Evolutionary conservation across 2,329 filamentous ascomycete genomes (phyloP).

Genomic region (Cladosporium phlei): DNA sequence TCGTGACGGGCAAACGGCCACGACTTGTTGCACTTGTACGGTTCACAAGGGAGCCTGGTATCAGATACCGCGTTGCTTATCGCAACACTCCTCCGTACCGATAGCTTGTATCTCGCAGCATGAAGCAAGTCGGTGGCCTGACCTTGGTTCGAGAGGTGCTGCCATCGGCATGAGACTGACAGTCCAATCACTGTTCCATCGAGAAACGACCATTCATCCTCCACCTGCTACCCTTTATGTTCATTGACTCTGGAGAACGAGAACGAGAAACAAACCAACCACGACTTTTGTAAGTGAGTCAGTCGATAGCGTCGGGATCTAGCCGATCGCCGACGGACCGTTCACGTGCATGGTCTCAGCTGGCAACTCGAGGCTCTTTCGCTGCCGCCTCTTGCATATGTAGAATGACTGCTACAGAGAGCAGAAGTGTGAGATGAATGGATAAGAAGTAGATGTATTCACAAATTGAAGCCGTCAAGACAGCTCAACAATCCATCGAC

Average conservation of each 20-base stretch:
- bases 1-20: slow-evolving; percentile 1
- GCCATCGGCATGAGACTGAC: background rate
- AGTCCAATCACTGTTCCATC: background rate
- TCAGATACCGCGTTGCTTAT: background rate
- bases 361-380: no score
- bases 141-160: background rate
- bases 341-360: slow-evolving; percentile 1
- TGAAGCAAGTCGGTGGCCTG: background rate
- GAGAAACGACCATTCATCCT: background rate
- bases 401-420: background rate
- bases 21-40: slow-evolving; percentile 8
- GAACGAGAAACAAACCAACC: background rate
- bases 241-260: no score
- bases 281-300: slow-evolving; percentile 13
- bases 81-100: background rate
- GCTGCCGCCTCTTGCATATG: no score
- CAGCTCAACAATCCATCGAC: background rate
- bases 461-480: background rate
- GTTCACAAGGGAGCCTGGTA: background rate
- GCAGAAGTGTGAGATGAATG: background rate
- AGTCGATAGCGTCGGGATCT: slow-evolving; percentile 8
- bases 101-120: background rate
- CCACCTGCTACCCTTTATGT: no score
- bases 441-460: background rate
- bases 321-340: background rate